Evolutionary conservation across 2,329 filamentous ascomycete species (phyloP).

Genomic region (Zarea fungicola): DNA sequence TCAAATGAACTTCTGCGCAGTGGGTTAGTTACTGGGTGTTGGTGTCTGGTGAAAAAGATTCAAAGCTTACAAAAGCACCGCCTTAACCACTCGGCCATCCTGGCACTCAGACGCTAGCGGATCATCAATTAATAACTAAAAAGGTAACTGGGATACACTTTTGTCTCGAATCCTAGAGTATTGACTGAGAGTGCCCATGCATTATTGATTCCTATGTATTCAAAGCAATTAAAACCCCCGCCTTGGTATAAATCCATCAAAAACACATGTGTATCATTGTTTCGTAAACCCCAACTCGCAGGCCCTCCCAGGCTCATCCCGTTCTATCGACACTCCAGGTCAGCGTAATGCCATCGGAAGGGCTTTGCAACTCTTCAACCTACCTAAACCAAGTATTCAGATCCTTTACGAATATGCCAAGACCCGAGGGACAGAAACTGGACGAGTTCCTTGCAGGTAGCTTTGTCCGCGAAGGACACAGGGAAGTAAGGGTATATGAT

Average conservation of each 20-base stretch:
- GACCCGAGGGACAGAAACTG: background rate
- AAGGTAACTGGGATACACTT: background rate
- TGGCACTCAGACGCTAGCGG: constrained; percentile 16
- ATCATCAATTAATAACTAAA: background rate
- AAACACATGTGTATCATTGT: too few relatives aligned
- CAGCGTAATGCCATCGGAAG: too few relatives aligned
- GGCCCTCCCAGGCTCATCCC: too few relatives aligned
- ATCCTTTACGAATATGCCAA: background rate
- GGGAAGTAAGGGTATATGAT: background rate
- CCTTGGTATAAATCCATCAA: too few relatives aligned
- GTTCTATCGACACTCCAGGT: too few relatives aligned
- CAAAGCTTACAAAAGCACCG: constrained; percentile 19
- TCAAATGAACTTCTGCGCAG: constrained; percentile 8
- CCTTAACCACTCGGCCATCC: constrained; percentile 24
- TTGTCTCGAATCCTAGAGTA: background rate
- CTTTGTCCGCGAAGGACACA: background rate
- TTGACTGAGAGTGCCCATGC: too few relatives aligned
- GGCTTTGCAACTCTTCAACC: too few relatives aligned
- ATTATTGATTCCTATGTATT: too few relatives aligned
- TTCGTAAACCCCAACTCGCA: too few relatives aligned
- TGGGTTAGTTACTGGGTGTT: background rate
- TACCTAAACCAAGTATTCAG: background rate
- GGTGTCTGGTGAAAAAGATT: background rate
- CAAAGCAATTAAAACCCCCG: too few relatives aligned
- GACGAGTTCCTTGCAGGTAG: background rate